Evolutionary conservation across 2,329 filamentous ascomycete genomes (phyloP).

Genomic region (Colletotrichum coccodes): DNA sequence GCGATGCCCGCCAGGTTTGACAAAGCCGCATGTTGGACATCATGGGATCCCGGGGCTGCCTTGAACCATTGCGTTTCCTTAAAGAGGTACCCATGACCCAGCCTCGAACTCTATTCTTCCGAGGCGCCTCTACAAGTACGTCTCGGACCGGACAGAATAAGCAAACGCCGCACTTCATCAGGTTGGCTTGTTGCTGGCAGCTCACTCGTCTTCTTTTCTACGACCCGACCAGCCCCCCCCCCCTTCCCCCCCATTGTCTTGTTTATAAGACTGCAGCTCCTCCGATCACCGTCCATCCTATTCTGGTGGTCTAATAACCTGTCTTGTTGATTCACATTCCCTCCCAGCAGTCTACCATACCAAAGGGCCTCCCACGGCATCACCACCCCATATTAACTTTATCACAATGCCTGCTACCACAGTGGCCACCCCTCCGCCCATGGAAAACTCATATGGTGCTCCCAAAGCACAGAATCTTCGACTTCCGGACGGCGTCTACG

Average conservation of each 20-base stretch:
- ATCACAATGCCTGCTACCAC: conserved; percentile 5
- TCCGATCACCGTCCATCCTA: no score
- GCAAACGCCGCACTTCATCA: background rate
- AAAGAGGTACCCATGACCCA: background rate
- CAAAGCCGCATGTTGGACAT: conserved; percentile 16
- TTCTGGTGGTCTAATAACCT: no score
- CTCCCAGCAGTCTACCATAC: background rate
- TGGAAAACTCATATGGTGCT: background rate
- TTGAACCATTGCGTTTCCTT: background rate
- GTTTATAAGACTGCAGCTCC: no score
- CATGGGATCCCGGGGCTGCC: background rate
- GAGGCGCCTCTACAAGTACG: background rate
- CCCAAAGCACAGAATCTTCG: conserved; percentile 19
- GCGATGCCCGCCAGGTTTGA: conserved; percentile 15
- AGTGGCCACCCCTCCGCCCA: background rate
- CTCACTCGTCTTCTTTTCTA: background rate
- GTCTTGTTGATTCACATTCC: background rate
- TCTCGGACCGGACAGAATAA: background rate
- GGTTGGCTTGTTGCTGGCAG: no score
- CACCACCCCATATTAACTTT: background rate
- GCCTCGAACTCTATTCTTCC: background rate
- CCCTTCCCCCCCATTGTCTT: no score
- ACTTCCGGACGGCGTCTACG: conserved; percentile 45
- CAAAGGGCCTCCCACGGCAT: no score
- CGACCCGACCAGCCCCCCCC: no score